Conservation (phyloP, 1,139 yeast genomes). For the Candida gigantensis region DNA sequence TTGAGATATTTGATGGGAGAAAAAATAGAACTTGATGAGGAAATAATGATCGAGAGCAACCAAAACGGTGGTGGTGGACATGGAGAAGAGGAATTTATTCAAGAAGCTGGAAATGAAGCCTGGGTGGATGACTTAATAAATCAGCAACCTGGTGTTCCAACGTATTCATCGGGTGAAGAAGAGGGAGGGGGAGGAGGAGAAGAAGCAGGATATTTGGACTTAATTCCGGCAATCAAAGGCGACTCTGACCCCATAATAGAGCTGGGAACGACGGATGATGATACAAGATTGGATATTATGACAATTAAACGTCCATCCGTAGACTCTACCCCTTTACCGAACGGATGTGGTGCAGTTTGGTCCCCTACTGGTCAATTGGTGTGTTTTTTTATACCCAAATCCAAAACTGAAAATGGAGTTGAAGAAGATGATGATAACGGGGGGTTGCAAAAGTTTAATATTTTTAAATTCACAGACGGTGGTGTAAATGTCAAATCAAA, state of each 20-base stretch:
- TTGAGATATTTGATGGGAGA: conserved; percentile 83
- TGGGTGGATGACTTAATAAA: conserved; percentile 49
- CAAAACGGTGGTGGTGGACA: conserved; percentile 24
- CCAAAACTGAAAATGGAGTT: conserved; percentile 16
- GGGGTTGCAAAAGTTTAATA: conserved; percentile 33
- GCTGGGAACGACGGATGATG: not conserved
- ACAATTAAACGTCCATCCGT: conserved; percentile 29
- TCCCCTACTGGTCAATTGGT: conserved; percentile 74
- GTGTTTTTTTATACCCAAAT: conserved; percentile 75
- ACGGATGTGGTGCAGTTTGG: conserved; percentile 94
- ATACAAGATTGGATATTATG: not conserved
- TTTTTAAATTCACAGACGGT: conserved; percentile 42
- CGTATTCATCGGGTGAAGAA: conserved; percentile 32
- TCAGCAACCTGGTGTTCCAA: conserved; percentile 33
- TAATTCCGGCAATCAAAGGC: conserved; percentile 24
- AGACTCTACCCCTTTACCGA: conserved; percentile 88
- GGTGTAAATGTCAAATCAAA: conserved; percentile 31
- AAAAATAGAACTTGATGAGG: conserved; percentile 51
- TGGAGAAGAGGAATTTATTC: conserved; percentile 21
- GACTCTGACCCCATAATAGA: conserved; percentile 5
- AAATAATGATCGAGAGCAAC: conserved; percentile 24
- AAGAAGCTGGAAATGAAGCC: conserved; percentile 43
- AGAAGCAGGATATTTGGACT: conserved; percentile 34
- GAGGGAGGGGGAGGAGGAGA: conserved; percentile 16
- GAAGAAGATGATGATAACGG: conserved; percentile 27